phyloP scores from a whole-genome alignment of 2,329 filamentous ascomycete genomes.

The Tolypocladium tundrense region DNA sequence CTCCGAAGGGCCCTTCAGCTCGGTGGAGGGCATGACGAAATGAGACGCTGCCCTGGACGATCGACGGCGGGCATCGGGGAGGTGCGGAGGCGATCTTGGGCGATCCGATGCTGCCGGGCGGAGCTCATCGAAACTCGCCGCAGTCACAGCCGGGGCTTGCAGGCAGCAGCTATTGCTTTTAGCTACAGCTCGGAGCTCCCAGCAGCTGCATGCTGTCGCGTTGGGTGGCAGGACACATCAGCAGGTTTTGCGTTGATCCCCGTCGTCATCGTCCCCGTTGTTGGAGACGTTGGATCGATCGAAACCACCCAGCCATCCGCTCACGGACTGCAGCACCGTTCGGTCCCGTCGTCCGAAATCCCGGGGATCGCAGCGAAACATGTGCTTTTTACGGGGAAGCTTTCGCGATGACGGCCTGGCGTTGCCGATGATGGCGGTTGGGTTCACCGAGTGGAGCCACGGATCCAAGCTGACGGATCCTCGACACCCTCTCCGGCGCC shows the following conservation, averaged over 20 bases:
- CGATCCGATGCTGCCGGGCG: background rate
- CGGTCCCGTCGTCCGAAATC: background rate
- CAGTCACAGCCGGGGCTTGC: background rate
- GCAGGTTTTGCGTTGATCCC: background rate
- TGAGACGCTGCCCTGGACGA: background rate
- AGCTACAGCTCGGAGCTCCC: too few species aligned
- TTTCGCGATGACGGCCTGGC: background rate
- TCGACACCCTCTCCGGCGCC: background rate
- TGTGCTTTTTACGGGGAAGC: background rate
- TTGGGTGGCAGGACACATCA: too few species aligned
- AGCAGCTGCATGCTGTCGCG: too few species aligned
- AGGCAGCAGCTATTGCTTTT: background rate
- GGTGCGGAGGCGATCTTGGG: background rate
- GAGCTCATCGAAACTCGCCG: background rate
- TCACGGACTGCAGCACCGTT: background rate
- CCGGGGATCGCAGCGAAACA: background rate
- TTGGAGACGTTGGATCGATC: too few species aligned
- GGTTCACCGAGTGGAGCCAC: background rate
- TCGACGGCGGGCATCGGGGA: background rate
- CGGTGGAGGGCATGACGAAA: background rate
- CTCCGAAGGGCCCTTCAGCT: too few species aligned
- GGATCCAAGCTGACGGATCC: background rate
- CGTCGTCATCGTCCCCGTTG: background rate
- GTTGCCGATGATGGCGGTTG: background rate
- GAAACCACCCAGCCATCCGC: background rate